Percentiles rank a stretch among this genome's conserved stretches.
Evolutionary conservation across 2,329 filamentous ascomycete species (phyloP).

Genomic region (Trichoderma sp.): DNA sequence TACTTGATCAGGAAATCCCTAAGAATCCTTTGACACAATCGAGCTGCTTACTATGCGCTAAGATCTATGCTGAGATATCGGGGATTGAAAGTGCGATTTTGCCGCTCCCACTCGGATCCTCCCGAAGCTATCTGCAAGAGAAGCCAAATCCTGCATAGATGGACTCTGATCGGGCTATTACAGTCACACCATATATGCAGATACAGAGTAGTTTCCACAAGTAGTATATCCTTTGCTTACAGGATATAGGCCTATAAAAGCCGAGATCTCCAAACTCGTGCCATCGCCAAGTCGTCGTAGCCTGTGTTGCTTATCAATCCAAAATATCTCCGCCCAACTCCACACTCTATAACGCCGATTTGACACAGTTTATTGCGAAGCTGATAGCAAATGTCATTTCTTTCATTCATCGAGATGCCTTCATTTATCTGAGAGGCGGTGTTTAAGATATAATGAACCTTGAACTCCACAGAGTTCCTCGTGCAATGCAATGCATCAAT

Average conservation of each 20-base stretch:
- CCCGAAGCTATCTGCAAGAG: not conserved
- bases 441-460: not conserved
- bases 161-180: not conserved
- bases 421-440: not conserved
- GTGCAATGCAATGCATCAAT: not conserved
- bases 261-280: not conserved
- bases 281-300: not conserved
- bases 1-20: not conserved
- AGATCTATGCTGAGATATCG: not conserved
- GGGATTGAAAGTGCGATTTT: not conserved
- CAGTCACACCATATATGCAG: not conserved
- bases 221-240: not conserved
- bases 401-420: too few relatives aligned
- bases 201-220: not conserved
- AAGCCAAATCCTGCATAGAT: not conserved
- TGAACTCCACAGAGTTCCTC: not conserved
- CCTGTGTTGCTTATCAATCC: conserved; percentile 4
- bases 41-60: not conserved
- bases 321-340: not conserved
- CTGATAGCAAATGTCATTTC: not conserved
- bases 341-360: not conserved
- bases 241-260: not conserved
- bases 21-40: not conserved
- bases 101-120: not conserved
- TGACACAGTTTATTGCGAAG: not conserved